A percentile compares a stretch with the other conserved stretches of the same genome.
phyloP scores from a whole-genome alignment of 2,329 filamentous ascomycete species.

The Ramularia endophylla region DNA sequence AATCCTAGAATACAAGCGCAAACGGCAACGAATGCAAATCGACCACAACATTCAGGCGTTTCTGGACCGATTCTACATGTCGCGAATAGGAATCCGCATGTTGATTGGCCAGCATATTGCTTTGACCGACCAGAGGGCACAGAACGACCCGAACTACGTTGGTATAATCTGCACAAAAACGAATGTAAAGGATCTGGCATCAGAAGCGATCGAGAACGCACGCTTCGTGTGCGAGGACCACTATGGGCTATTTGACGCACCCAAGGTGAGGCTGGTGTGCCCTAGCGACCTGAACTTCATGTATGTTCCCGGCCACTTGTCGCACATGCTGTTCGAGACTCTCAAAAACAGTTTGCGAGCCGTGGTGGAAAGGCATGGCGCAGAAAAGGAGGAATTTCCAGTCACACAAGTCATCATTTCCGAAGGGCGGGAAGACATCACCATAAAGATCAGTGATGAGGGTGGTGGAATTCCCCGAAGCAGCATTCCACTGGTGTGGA shows the following conservation, averaged over 20 bases:
- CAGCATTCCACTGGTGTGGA: conserved; percentile 97
- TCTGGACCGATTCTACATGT: conserved; percentile 99
- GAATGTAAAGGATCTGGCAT: conserved; percentile 87
- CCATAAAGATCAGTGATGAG: conserved; percentile 96
- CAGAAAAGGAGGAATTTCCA: conserved; percentile 93
- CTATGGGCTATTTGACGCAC: conserved; percentile 94
- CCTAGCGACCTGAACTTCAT: conserved; percentile 86
- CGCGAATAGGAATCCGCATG: conserved; percentile 97
- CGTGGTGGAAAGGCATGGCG: conserved; percentile 90
- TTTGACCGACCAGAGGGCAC: conserved; percentile 84
- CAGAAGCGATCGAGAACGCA: conserved; percentile 97
- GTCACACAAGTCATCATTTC: conserved; percentile 97
- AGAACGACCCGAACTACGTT: conserved; percentile 87
- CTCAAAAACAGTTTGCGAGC: conserved; percentile 97
- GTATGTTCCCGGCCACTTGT: conserved; percentile 98
- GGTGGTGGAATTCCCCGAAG: conserved; percentile 91
- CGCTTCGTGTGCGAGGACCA: conserved; percentile 99
- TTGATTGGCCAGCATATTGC: conserved; percentile 98
- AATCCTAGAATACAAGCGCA: conserved; percentile 96
- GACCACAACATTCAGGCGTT: conserved; percentile 97
- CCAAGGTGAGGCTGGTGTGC: conserved; percentile 93
- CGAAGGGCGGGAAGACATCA: conserved; percentile 97
- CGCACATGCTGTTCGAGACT: conserved; percentile 99
- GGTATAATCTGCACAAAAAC: conserved; percentile 99
- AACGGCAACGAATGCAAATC: conserved; percentile 94